Evolutionary conservation across 2,329 filamentous ascomycete genomes (phyloP).

Genomic region (Xylaria sp.): DNA sequence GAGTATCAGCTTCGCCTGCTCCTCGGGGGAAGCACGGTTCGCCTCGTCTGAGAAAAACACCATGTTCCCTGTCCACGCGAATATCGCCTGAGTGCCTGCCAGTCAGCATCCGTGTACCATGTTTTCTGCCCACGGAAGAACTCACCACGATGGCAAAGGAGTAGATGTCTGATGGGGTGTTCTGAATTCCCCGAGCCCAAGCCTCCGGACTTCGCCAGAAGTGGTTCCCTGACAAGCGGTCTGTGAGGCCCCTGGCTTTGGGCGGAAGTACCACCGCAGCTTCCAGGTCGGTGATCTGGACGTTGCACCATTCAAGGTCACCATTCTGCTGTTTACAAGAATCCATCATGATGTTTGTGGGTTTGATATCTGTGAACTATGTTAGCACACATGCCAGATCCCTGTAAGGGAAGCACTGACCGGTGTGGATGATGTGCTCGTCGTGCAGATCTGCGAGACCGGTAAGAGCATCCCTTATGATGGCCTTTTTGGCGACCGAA

Average conservation of each 20-base stretch:
- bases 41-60: constrained; percentile 28
- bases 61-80: constrained; percentile 28
- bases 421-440: constrained; percentile 25
- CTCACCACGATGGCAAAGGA: constrained; percentile 29
- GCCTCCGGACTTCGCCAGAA: constrained; percentile 32
- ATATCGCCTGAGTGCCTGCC: constrained; percentile 27
- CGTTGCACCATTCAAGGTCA: constrained; percentile 24
- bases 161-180: constrained; percentile 33
- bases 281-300: constrained; percentile 26
- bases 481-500: constrained; percentile 27
- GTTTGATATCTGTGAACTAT: constrained; percentile 32
- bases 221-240: constrained; percentile 31
- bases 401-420: constrained; percentile 15
- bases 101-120: constrained; percentile 22
- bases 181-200: constrained; percentile 30
- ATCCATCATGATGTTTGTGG: constrained; percentile 32
- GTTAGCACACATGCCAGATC: constrained; percentile 20
- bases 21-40: constrained; percentile 28
- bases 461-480: constrained; percentile 29
- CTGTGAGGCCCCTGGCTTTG: constrained; percentile 28
- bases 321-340: constrained; percentile 29
- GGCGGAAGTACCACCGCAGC: constrained; percentile 26
- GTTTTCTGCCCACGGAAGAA: constrained; percentile 21
- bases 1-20: constrained; percentile 29
- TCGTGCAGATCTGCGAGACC: constrained; percentile 30